Evolutionary conservation across 257 asterid genomes (phyloP).

Genomic region (Haberlea rhodopensis): DNA sequence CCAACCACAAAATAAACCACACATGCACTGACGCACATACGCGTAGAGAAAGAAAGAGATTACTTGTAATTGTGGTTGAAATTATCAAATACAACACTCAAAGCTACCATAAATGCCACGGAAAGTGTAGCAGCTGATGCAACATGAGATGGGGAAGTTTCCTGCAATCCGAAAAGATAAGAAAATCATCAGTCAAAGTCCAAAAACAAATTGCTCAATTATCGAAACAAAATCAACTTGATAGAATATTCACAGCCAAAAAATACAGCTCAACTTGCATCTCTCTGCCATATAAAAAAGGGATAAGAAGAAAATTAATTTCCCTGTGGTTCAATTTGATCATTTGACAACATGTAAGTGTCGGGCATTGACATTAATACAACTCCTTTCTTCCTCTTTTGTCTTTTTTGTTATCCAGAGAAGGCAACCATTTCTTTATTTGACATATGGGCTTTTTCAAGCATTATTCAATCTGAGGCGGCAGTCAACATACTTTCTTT

Average conservation of each 20-base stretch:
- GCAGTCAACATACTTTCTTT: not conserved
- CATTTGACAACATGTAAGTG: not conserved
- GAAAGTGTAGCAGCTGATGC: slow-evolving; percentile 98
- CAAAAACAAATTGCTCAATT: not conserved
- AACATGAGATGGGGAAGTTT: slow-evolving; percentile 81
- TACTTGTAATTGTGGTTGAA: slow-evolving; percentile 72
- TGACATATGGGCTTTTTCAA: too few species aligned
- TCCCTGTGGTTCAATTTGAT: not conserved
- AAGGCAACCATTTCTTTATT: not conserved
- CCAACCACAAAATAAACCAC: not conserved
- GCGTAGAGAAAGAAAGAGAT: slow-evolving; percentile 19
- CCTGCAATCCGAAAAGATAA: slow-evolving; percentile 41
- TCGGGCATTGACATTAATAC: not conserved
- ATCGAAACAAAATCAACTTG: not conserved
- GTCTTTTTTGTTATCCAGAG: not conserved
- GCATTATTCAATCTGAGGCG: not conserved
- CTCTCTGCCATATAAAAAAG: too few species aligned
- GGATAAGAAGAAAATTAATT: too few species aligned
- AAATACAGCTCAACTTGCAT: too few species aligned
- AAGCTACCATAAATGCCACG: slow-evolving; percentile 94
- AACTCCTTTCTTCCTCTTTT: not conserved
- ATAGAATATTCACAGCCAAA: too few species aligned
- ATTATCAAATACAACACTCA: slow-evolving; percentile 69
- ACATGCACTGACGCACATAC: not conserved
- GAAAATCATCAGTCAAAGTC: slow-evolving; percentile 5